These are phyloP conservation scores for Zangia roseola DNA, from an alignment of 768 basidiomycete genomes.

Conservation along the genomic window DNA sequence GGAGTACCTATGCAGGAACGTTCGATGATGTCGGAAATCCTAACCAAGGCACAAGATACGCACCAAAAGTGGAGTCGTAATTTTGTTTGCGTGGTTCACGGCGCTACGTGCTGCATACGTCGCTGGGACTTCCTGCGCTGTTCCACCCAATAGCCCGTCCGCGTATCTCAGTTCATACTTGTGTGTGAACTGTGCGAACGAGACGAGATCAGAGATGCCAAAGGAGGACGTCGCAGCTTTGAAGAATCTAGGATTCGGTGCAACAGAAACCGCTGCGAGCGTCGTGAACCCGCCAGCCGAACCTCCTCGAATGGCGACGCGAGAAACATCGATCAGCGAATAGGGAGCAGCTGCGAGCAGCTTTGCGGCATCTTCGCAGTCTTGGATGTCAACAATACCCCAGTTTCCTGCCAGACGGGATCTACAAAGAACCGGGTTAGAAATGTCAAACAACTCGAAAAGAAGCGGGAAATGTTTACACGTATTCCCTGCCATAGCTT, in stretches of 20 bases:
- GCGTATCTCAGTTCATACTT: constrained; percentile 67
- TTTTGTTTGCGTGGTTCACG: constrained; percentile 57
- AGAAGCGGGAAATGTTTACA: constrained; percentile 27
- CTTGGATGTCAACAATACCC: constrained; percentile 73
- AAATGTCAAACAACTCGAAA: background rate
- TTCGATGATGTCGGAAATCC: constrained; percentile 1
- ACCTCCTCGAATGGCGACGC: constrained; percentile 67
- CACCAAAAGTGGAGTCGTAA: constrained; percentile 63
- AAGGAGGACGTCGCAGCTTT: constrained; percentile 67
- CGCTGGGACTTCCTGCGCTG: constrained; percentile 48
- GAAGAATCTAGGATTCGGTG: constrained; percentile 40
- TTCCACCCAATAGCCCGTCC: constrained; percentile 63
- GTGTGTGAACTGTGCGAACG: constrained; percentile 62
- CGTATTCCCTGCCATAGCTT: constrained; percentile 70
- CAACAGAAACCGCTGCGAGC: constrained; percentile 46
- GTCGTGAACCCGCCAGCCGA: constrained; percentile 76
- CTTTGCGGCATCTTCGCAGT: constrained; percentile 55
- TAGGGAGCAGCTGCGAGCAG: constrained; percentile 45
- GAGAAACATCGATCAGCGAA: constrained; percentile 59
- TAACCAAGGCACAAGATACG: constrained; percentile 13
- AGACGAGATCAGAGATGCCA: constrained; percentile 64
- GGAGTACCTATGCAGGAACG: constrained; percentile 51
- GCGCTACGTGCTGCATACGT: constrained; percentile 63
- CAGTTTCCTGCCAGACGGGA: constrained; percentile 59
- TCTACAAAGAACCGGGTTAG: constrained; percentile 21